These are phyloP conservation scores for Pseudogymnoascus sp. DNA, from an alignment of 2,329 filamentous ascomycete species.

Conservation along the genomic window DNA sequence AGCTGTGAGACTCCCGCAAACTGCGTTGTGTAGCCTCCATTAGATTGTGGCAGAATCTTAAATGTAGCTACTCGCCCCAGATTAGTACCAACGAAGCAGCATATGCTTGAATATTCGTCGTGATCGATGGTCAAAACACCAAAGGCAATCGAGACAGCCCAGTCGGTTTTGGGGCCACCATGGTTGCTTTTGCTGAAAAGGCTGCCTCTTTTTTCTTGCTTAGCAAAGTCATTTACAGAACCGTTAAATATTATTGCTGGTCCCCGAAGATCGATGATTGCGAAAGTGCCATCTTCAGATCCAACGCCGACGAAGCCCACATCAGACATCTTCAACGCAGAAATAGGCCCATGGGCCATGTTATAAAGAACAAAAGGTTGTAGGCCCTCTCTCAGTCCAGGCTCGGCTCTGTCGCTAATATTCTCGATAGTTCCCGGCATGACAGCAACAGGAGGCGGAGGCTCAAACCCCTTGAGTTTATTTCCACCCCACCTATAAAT, in stretches of 20 bases:
- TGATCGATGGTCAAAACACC: constrained; percentile 87
- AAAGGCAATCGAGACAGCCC: constrained; percentile 78
- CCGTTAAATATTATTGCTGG: constrained; percentile 75
- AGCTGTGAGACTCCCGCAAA: constrained; percentile 61
- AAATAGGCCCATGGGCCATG: constrained; percentile 75
- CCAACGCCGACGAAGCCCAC: constrained; percentile 86
- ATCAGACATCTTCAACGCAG: constrained; percentile 75
- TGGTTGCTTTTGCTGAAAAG: constrained; percentile 54
- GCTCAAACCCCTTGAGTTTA: constrained; percentile 58
- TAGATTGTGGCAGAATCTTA: constrained; percentile 70
- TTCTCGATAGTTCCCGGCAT: constrained; percentile 66
- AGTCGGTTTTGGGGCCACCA: constrained; percentile 52
- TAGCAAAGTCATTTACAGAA: constrained; percentile 64
- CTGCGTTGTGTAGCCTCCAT: constrained; percentile 63
- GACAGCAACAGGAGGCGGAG: constrained; percentile 42
- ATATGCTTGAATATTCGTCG: constrained; percentile 93
- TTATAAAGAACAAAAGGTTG: constrained; percentile 75
- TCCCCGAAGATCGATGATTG: constrained; percentile 79
- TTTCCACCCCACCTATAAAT: constrained; percentile 87
- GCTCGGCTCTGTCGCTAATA: constrained; percentile 66
- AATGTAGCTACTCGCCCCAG: constrained; percentile 79
- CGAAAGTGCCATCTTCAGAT: constrained; percentile 73
- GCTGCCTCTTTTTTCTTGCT: constrained; percentile 67
- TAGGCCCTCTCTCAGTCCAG: constrained; percentile 67
- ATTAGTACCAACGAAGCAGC: constrained; percentile 84